These are phyloP conservation scores for Cucurbita pepo DNA, from an alignment of 306 rosid genomes.

Conservation along the genomic window DNA sequence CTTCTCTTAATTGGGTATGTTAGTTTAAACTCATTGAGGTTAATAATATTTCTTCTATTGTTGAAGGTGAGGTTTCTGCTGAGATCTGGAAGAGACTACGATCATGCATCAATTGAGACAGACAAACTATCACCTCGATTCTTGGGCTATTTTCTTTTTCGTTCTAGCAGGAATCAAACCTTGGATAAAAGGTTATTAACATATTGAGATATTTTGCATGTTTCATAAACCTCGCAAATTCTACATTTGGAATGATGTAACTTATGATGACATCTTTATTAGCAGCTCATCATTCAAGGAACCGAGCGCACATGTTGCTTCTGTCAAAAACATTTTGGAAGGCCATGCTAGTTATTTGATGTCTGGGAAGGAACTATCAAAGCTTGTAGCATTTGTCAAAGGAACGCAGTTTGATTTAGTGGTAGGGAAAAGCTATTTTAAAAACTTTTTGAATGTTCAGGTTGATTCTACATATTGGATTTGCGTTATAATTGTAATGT, in stretches of 20 bases:
- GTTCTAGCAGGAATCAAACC: constrained; percentile 51
- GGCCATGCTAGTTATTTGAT: constrained; percentile 87
- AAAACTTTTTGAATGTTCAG: background rate
- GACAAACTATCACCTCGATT: constrained; percentile 70
- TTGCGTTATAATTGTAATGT: background rate
- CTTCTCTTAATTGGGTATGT: constrained; percentile 2
- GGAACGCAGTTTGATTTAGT: constrained; percentile 97
- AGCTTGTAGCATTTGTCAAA: constrained; percentile 93
- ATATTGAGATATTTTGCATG: constrained; percentile 1
- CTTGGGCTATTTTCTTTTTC: constrained; percentile 82
- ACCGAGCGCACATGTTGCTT: constrained; percentile 73
- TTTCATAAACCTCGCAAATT: constrained; percentile 4
- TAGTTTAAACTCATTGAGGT: constrained; percentile 6
- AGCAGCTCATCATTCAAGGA: constrained; percentile 72
- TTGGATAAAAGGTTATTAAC: constrained; percentile 50
- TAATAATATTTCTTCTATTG: constrained; percentile 9
- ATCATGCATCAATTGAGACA: constrained; percentile 49
- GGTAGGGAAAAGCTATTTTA: constrained; percentile 26
- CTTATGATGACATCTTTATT: constrained; percentile 5
- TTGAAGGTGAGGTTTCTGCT: constrained; percentile 88
- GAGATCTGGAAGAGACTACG: constrained; percentile 89
- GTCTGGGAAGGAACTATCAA: constrained; percentile 91
- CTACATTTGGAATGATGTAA: constrained; percentile 9
- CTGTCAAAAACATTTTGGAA: constrained; percentile 82
- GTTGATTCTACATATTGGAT: background rate